Percentiles rank a stretch among this genome's conserved stretches.
phyloP scores from a whole-genome alignment of 2,329 filamentous ascomycete species.

The Fusarium udum region DNA sequence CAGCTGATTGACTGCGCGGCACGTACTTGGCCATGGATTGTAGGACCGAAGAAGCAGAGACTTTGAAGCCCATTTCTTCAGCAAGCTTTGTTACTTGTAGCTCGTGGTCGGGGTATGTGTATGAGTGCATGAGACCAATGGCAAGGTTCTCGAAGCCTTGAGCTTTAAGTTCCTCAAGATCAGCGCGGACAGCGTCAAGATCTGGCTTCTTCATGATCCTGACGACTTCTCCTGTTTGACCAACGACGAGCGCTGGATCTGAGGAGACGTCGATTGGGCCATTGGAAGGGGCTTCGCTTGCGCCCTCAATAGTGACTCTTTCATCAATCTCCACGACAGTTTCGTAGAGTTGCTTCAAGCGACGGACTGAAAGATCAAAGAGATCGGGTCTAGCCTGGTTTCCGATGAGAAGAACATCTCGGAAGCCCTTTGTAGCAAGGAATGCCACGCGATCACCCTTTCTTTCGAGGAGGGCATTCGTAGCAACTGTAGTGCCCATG shows the following conservation, averaged over 20 bases:
- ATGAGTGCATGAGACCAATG: conserved; percentile 79
- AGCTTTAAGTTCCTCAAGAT: conserved; percentile 69
- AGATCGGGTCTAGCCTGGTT: conserved; percentile 79
- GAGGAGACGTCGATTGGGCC: conserved; percentile 56
- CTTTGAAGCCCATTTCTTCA: conserved; percentile 53
- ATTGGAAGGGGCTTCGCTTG: conserved; percentile 72
- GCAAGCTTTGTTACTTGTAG: conserved; percentile 49
- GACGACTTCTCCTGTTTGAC: conserved; percentile 74
- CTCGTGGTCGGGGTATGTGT: conserved; percentile 68
- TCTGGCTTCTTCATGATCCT: conserved; percentile 71
- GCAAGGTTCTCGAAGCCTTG: conserved; percentile 62
- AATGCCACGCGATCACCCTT: conserved; percentile 78
- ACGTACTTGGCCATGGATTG: conserved; percentile 57
- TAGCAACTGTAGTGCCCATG: conserved; percentile 84
- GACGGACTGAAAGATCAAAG: conserved; percentile 75
- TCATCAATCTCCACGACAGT: conserved; percentile 79
- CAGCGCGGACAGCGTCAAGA: conserved; percentile 60
- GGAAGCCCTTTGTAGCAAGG: conserved; percentile 77
- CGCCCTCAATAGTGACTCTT: conserved; percentile 77
- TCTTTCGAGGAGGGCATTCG: conserved; percentile 78
- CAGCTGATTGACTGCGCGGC: conserved; percentile 55
- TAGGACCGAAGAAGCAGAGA: conserved; percentile 50
- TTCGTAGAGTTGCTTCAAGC: conserved; percentile 75
- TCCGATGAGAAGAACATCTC: conserved; percentile 76
- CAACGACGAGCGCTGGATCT: conserved; percentile 69